Evolutionary conservation across 352 stramenopile genomes (phyloP).

Genomic region (Phytophthora ramorum): DNA sequence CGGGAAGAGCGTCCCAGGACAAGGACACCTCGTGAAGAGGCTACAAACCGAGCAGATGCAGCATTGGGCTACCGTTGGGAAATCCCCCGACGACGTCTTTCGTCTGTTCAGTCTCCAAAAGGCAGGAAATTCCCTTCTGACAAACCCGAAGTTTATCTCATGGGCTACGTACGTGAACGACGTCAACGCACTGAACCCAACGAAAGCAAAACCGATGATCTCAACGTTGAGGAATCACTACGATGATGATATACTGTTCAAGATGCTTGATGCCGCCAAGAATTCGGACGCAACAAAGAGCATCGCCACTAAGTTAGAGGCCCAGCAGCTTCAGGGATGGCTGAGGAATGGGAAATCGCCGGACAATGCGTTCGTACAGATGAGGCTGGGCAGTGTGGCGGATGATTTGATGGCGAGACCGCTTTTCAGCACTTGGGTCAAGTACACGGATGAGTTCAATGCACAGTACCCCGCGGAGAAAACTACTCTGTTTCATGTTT

Average conservation of each 20-base stretch:
- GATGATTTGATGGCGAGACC: neutral
- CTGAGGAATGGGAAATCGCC: neutral
- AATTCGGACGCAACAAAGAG: no score
- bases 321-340: neutral
- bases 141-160: neutral
- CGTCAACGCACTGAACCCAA: neutral
- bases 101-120: neutral
- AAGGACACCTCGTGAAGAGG: neutral
- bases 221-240: neutral
- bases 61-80: neutral
- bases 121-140: neutral
- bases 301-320: no score
- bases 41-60: neutral
- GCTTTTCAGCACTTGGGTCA: no score
- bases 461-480: no score
- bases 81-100: constrained; percentile 3
- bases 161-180: neutral
- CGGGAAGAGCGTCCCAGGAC: neutral
- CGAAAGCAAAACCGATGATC: neutral
- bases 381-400: neutral
- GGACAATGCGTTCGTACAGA: neutral
- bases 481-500: no score
- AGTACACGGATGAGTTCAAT: no score
- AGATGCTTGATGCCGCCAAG: no score
- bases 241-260: no score